These are phyloP conservation scores for Trifolium repens DNA, from an alignment of 306 rosid genomes.

Conservation along the genomic window DNA sequence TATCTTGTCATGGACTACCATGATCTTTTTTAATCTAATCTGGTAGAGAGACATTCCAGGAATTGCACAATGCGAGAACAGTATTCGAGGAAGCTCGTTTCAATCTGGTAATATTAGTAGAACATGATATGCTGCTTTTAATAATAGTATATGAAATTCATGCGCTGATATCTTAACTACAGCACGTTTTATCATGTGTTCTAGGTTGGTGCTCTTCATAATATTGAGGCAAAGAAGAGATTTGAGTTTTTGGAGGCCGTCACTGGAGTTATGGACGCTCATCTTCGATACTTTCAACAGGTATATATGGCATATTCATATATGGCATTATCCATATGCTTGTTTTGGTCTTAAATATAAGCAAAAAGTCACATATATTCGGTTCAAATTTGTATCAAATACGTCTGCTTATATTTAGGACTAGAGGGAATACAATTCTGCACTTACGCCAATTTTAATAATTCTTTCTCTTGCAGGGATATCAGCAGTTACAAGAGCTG, in stretches of 20 bases:
- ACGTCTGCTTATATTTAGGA: background rate
- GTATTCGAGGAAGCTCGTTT: conserved; percentile 83
- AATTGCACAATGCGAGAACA: conserved; percentile 65
- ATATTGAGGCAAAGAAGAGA: conserved; percentile 75
- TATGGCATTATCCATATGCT: conserved; percentile 1
- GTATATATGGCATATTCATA: conserved; percentile 42
- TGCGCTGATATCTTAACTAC: conserved; percentile 28
- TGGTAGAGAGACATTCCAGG: conserved; percentile 87
- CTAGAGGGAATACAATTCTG: background rate
- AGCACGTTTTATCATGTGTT: conserved; percentile 35
- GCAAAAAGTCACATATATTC: background rate
- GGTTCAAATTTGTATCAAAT: background rate
- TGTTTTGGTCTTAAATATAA: background rate
- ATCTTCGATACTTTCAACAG: conserved; percentile 83
- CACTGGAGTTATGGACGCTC: conserved; percentile 83
- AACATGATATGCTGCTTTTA: conserved; percentile 34
- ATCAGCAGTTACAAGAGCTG: conserved; percentile 52
- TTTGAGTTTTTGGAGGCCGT: conserved; percentile 85
- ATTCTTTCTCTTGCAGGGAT: conserved; percentile 49
- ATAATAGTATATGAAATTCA: conserved; percentile 30
- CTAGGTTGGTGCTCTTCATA: conserved; percentile 72
- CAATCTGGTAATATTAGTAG: conserved; percentile 67
- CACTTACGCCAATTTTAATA: conserved; percentile 20
- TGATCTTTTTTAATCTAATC: conserved; percentile 62
- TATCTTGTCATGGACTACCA: conserved; percentile 54